Conservation (phyloP, 805 yeast genomes). For the Schizosaccharomyces osmophilus region DNA sequence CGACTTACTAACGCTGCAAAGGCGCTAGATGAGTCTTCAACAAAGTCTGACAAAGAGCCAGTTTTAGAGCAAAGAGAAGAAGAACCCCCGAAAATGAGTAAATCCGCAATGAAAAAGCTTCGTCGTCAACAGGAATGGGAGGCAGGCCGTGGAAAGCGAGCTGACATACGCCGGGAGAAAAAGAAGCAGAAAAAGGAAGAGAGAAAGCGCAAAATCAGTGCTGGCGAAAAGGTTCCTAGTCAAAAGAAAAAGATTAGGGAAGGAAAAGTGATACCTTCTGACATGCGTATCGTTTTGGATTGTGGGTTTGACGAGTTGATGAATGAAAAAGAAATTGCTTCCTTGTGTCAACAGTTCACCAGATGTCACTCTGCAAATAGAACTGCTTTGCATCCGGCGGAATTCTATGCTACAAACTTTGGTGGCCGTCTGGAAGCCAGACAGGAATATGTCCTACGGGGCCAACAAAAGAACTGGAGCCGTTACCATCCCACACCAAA, state of each 20-base stretch:
- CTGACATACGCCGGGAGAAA: constrained; percentile 21
- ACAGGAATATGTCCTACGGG: constrained; percentile 35
- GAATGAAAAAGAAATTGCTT: constrained; percentile 41
- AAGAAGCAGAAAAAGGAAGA: constrained; percentile 12
- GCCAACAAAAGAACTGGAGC: constrained; percentile 43
- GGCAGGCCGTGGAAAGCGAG: constrained; percentile 29
- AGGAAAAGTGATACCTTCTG: constrained; percentile 13
- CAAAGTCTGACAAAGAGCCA: not conserved
- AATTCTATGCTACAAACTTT: constrained; percentile 38
- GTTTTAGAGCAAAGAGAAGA: not conserved
- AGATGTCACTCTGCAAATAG: constrained; percentile 62
- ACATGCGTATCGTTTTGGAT: constrained; percentile 43
- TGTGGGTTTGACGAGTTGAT: constrained; percentile 79
- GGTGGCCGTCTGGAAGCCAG: constrained; percentile 38
- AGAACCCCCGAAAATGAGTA: not conserved
- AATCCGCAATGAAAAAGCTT: constrained; percentile 46
- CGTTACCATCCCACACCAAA: constrained; percentile 25
- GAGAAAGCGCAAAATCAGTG: constrained; percentile 10
- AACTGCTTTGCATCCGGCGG: constrained; percentile 30
- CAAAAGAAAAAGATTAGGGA: not conserved
- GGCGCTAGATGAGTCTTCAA: too few species aligned
- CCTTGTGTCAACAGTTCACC: constrained; percentile 57
- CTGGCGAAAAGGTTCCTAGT: not conserved
- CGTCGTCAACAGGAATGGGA: constrained; percentile 34
- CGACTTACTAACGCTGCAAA: too few species aligned